phyloP scores from a whole-genome alignment of 2,329 filamentous ascomycete species.

The Cladorrhinum sp. region DNA sequence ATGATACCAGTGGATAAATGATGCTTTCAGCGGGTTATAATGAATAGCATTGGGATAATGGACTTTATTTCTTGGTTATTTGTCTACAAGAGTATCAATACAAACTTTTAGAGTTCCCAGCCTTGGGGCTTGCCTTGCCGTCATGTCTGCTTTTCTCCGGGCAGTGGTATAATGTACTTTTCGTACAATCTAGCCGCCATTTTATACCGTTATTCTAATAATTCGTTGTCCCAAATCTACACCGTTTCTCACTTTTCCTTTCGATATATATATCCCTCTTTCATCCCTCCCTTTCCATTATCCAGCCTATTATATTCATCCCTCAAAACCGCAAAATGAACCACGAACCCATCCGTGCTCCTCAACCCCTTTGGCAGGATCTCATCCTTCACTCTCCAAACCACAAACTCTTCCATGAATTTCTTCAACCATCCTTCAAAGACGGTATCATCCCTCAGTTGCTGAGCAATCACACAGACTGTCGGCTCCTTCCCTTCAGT shows the following conservation, averaged over 20 bases:
- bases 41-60: neutral
- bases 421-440: conserved; percentile 76
- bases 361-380: conserved; percentile 57
- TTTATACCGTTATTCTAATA: no score
- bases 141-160: no score
- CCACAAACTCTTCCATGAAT: conserved; percentile 64
- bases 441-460: conserved; percentile 79
- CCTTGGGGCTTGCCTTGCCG: no score
- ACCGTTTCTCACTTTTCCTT: no score
- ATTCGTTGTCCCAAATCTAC: no score
- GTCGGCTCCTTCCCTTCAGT: conserved; percentile 44
- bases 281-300: neutral
- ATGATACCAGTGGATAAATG: conserved; percentile 21
- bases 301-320: neutral
- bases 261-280: neutral
- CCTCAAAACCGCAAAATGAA: conserved; percentile 72
- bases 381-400: conserved; percentile 72
- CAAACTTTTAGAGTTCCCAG: no score
- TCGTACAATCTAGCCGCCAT: no score
- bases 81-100: no score
- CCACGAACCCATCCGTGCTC: conserved; percentile 69
- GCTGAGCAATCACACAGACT: conserved; percentile 81
- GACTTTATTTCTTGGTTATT: neutral
- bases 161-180: no score
- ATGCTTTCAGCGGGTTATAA: neutral